Evolutionary conservation across 1,284 basidiomycete species (phyloP), one percentile per base, ranked within the genome.

Genomic region (Cutaneotrichosporon daszewskae): DNA sequence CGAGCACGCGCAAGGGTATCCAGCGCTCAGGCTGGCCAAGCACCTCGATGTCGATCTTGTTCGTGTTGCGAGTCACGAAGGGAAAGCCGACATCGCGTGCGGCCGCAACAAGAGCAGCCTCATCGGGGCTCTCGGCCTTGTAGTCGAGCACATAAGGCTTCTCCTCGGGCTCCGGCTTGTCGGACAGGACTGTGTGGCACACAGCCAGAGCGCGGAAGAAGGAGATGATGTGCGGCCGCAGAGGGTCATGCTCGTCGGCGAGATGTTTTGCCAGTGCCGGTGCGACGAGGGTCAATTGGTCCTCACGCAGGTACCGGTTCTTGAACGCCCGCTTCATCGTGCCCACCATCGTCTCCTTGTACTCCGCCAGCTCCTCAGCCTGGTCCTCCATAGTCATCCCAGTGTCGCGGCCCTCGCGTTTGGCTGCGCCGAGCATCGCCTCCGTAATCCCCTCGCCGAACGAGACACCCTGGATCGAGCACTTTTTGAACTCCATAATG

Each of bases 401-500:
- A 14, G 83, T 78, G 12, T 75, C 76, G 46, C 77, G 77, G 14
- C 89, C 89, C 54, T 87, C 79, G 4, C 92, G 79, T 54, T 84
- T 86, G 11, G 87, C 86, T 0, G 89, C 85, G 18, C 94, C 92
- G 28, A 89, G 80, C 74, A 94, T 91, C 0, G 91, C 92, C 69
- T 97, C 94, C 0, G 92, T 96, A 47, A 97, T 68, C 11, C 91
- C 92, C 59, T 97, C 91, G 14, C 90, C 92, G 60, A 95, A 96
- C 0, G 81, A 60, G 0, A 88, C 73, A 3, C 91, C 92, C 46
- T 82, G 74, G 53, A 96, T 79, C 0, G 89, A 94, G 60, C 90
- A 95, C 67, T 89, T 91, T 68, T 96, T 91, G 73, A 95, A 96
- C 75, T 96, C 92, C 92, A 97, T 98, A 54, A 95, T 74, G 71